Evolutionary conservation across 345 rosid species (phyloP), one percentile per base, ranked within the genome.

Genomic region (Geranium brycei): DNA sequence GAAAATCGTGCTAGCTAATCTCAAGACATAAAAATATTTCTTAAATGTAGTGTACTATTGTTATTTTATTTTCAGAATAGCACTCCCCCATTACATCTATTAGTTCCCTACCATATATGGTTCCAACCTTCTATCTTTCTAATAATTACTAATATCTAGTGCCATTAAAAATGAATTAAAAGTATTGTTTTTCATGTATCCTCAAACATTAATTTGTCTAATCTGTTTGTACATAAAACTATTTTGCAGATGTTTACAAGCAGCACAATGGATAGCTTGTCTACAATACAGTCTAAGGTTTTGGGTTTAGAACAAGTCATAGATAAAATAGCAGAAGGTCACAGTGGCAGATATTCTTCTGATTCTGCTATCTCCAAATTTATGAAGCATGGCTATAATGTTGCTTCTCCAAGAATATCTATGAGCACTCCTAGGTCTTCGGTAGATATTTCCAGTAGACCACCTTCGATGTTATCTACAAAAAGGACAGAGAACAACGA

Each of bases 341-440:
- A 70, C 51, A 75, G 77, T 0, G 78, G 71, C 8, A 74, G 77
- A 38, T 64, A 66, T 76, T 61, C 87, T 53, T 78, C 53, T 47
- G 53, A 80, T 73, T 69, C 70, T 38, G 73, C 69, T 12, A 71
- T 75, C 71, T 79, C 86, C 62, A 81, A 72, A 70, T 32, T 73
- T 61, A 59, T 64, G 79, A 84, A 80, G 86, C 77, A 82, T 64
- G 76, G 62, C 66, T 86, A 74, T 73, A 78, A 73, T 60, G 68
- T 73, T 66, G 64, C 81, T 65, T 83, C 89, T 67, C 90, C 92
- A 41, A 77, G 87, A 61, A 72, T 83, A 63, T 85, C 96, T 69
- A 77, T 81, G 13, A 80, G 75, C 82, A 83, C 91, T 64, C 86
- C 91, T 14, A 81, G 96, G 77, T 73, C 80, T 38, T 87, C 91